Base-by-base conservation (phyloP, 495 filamentous ascomycete genomes). In the Podospora pseudoanserina region DNA sequence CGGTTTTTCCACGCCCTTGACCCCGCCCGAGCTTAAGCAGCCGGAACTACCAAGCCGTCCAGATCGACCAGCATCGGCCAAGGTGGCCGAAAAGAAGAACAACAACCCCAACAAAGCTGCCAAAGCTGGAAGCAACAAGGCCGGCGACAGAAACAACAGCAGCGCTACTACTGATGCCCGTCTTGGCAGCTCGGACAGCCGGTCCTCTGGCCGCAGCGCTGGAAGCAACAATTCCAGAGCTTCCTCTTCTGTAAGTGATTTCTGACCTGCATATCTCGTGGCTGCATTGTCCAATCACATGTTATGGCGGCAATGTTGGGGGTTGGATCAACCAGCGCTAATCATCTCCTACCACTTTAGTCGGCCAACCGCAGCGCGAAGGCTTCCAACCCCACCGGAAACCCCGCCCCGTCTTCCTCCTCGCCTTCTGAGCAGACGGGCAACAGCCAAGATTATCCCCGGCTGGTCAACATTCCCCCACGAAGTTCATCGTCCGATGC, bases 401-500 rank as follows among this genome's bases (percentile, higher is more conserved):
- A 79, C 83, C 82, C 83, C 83, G 79, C 84, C 55, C 55, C 55
- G 75, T 76, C 73, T 60, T 73, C 73, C 72, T 76, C 77, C 44
- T 72, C 78, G 66, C 74, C 72, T 64, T 68, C 78, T 72, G 75
- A 80, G 23, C 76, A 81, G 63, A 78, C 77, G 65, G 71, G 70
- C 44, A 54, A 76, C 68, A 77, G 61, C 79, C 82, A 76, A 73
- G 83, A 88, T 73, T 82, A 88, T 76, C 78, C 85, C 32, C 87
- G 85, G 72, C 78, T 79, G 63, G 83, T 91, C 69, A 89, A 83
- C 71, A 85, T 92, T 67, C 89, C 89, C 59, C 84, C 90, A 60
- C 83, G 90, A 74, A 87, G 82, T 67, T 88, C 88, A 23, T 92
- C 91, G 65, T 79, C 87, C 76, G 91, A 96, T 79, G 82, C 77